Percentiles rank a stretch among this genome's conserved stretches.
These are phyloP conservation scores for Botrytis galanthina DNA, from an alignment of 2,329 filamentous ascomycete genomes.

Conservation along the genomic window DNA sequence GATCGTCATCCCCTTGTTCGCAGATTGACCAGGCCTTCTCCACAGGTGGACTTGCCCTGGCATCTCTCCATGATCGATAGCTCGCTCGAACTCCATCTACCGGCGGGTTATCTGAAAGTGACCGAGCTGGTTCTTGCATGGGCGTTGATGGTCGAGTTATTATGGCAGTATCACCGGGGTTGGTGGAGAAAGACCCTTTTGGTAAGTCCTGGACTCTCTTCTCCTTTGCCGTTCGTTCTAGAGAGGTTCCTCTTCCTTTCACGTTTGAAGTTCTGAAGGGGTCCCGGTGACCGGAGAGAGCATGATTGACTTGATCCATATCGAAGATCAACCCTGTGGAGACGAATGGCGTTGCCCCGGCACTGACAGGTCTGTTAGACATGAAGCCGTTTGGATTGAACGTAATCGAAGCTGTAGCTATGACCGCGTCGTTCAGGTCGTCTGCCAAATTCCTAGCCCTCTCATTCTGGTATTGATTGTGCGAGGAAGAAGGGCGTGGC, in stretches of 20 bases:
- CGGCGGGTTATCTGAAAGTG: slow-evolving; percentile 34
- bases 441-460: slow-evolving; percentile 9
- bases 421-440: slow-evolving; percentile 25
- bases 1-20: slow-evolving; percentile 50
- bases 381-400: slow-evolving; percentile 15
- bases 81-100: slow-evolving; percentile 36
- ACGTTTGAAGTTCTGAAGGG: slow-evolving; percentile 33
- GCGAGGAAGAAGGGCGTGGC: slow-evolving; percentile 11
- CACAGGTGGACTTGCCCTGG: slow-evolving; percentile 32
- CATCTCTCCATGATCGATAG: slow-evolving; percentile 39
- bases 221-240: slow-evolving; percentile 46
- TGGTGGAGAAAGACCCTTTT: slow-evolving; percentile 34
- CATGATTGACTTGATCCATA: slow-evolving; percentile 41
- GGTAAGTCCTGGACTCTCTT: slow-evolving; percentile 39
- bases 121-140: slow-evolving; percentile 23
- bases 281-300: slow-evolving; percentile 41
- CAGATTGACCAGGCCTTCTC: slow-evolving; percentile 67
- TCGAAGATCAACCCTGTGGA: slow-evolving; percentile 25
- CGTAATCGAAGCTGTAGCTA: slow-evolving; percentile 21
- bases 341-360: slow-evolving; percentile 26
- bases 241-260: slow-evolving; percentile 41
- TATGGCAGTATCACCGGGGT: slow-evolving; percentile 39
- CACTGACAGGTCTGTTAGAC: slow-evolving; percentile 19
- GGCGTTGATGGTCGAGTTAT: slow-evolving; percentile 33
- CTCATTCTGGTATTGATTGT: slow-evolving; percentile 26